Evolutionary conservation across 208 protist species (phyloP), one percentile per base, ranked within the genome.

Genomic region (Zelonia costaricensis): DNA sequence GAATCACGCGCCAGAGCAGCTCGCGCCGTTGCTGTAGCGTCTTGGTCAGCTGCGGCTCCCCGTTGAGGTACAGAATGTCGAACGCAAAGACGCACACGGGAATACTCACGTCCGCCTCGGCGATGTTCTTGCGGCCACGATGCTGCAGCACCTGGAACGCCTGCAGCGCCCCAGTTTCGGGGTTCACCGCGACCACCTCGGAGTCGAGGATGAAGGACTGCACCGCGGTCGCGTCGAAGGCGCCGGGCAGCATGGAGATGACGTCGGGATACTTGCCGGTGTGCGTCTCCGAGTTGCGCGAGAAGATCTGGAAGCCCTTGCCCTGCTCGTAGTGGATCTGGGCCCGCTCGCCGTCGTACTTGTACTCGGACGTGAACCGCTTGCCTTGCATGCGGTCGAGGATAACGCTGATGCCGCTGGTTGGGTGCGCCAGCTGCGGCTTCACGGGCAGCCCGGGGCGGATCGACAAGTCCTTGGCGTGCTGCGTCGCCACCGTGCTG

Each of bases 321-420:
- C 54, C 78, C n/a, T 78, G 49, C 18, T 74, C 51, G 70, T 94
- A 97, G 69, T 98, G 95, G 62, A 98, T 94, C 79, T 99, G 97
- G 10, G 95, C 97, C 1, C 98, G 74, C 85, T 99, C 97, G 12
- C 99, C 99, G 80, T 99, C 99, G 74, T 99, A 99, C 79, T 99
- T 99, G 78, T 98, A 99, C 79, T 99, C 99, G 52, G 97, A 99
- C 6, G 98, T 99, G 73, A 99, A 99, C 4, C 69, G 46, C 51
- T 79, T 86, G 13, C 75, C 82, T 25, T 93, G 73, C 65, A 97
- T 78, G 8, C 93, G 83, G 44, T 94, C 69, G 12, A 97, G 63
- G 25, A 97, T 87, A 44, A 93, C 88, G 36, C 46, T 81, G 46
- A 98, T 84, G 44, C 94, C 93, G 54, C 93, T 99, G 13, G 98